Evolutionary conservation across 192 early-diverging fungal species (phyloP), one percentile per base, ranked within the genome.

Genomic region (Coemansia sp.): DNA sequence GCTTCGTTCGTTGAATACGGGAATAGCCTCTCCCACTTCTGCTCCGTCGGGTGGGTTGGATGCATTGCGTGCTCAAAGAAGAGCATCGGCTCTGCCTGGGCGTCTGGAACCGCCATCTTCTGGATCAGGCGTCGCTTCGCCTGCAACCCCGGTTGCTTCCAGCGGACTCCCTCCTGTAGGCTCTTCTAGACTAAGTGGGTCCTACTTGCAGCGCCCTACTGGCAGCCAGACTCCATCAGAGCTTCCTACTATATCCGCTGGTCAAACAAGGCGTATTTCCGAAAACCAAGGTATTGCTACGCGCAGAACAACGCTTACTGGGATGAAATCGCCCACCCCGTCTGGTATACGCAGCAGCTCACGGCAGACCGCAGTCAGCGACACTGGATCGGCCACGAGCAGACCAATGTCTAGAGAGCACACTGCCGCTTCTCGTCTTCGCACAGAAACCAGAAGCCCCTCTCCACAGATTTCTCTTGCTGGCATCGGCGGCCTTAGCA

Each of bases 261-360:
- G 12, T 11, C 42, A 46, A 43, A 47, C 32, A 15, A 62, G 52
- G 18, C 67, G 63, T 49, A 48, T 61, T 10, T 63, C 60, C 4
- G 55, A 65, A 5, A 49, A 47, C 41, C 66, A 65, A 8, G 32
- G 22, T 16, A 52, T 65, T 16, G 66, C 48, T 1, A n/a, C 63
- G 21, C 76, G 67, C 5, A 66, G 71, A 26, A 62, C 58, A 48
- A 78, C 76, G 41, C 47, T 78, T 15, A 65, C 76, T 0, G 74
- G 68, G 1, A 43, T 45, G 9, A 51, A 26, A 21, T 68, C 72
- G 43, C 66, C 72, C 1, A 61, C 65, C 9, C 61, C 65, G 26
- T 21, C 68, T 0, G 65, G 61, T 8, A 65, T 62, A 37, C 74
- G 68, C 61, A 76, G 74, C 52, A 63, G 51, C 57, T 69, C 66